Conservation (phyloP, 2,329 filamentous ascomycete genomes). For the Ascochyta koolunga region DNA sequence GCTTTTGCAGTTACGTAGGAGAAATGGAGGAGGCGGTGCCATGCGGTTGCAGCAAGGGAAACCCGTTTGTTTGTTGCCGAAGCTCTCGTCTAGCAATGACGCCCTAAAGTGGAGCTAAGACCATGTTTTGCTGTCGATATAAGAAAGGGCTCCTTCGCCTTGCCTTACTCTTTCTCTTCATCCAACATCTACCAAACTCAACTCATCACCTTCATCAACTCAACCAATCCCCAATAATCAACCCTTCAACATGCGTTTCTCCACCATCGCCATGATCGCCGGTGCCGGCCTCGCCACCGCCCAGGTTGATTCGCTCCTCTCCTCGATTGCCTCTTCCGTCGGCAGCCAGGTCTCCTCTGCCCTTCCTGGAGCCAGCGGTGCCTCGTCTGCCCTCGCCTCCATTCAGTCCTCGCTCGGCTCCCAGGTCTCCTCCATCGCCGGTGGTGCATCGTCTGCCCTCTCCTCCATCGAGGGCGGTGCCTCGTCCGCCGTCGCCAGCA, state of each 20-base stretch:
- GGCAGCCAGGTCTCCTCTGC: constrained; percentile 15
- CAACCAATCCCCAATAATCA: constrained; percentile 8
- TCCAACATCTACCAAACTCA: constrained; percentile 20
- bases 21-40: constrained; percentile 34
- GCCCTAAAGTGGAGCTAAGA: constrained; percentile 17
- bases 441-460: constrained; percentile 13
- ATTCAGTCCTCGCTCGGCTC: constrained; percentile 16
- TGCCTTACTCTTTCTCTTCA: constrained; percentile 12
- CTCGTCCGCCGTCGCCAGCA: constrained; percentile 24
- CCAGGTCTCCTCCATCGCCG: constrained; percentile 13
- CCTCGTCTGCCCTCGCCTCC: constrained; percentile 7
- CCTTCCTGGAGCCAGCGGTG: constrained; percentile 17
- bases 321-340: constrained; percentile 29
- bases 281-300: constrained; percentile 38
- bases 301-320: constrained; percentile 36
- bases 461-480: constrained; percentile 22
- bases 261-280: constrained; percentile 38
- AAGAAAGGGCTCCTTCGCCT: constrained; percentile 23
- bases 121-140: constrained; percentile 24
- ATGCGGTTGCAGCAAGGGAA: constrained; percentile 20
- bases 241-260: constrained; percentile 45
- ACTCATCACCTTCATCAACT: constrained; percentile 13
- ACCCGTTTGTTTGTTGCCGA: constrained; percentile 34
- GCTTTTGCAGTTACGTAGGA: constrained; percentile 27
- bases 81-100: constrained; percentile 22